Evolutionary conservation across 2,329 filamentous ascomycete species (phyloP).

Genomic region (Ophiognomonia clavigignenti-juglandacearum): DNA sequence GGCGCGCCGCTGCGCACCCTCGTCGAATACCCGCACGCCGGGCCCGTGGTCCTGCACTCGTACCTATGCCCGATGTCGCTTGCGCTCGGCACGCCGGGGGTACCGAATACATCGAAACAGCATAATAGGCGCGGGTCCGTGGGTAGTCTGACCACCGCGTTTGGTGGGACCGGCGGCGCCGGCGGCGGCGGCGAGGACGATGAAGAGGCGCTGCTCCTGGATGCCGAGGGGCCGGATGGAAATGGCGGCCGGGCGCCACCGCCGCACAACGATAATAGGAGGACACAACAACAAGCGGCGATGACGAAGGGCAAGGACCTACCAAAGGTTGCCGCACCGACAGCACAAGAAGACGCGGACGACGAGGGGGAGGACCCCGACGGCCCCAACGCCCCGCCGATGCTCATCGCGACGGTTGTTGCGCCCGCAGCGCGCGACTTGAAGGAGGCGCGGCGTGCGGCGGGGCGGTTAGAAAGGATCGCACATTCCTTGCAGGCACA

Average conservation of each 20-base stretch:
- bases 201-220: background rate
- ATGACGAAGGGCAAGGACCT: background rate
- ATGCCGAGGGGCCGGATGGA: too few relatives aligned
- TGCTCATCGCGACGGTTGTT: constrained; percentile 51
- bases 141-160: constrained; percentile 5
- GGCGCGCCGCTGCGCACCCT: constrained; percentile 53
- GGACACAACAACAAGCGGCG: constrained; percentile 2
- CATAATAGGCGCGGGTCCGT: background rate
- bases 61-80: constrained; percentile 17
- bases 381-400: constrained; percentile 35
- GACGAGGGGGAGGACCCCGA: constrained; percentile 9
- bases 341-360: constrained; percentile 13
- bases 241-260: too few relatives aligned
- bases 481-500: constrained; percentile 50
- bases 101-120: background rate
- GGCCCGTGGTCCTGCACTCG: constrained; percentile 32
- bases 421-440: constrained; percentile 42
- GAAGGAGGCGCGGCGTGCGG: constrained; percentile 47
- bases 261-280: too few relatives aligned
- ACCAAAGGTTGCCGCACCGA: background rate
- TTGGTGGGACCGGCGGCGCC: background rate
- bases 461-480: constrained; percentile 47
- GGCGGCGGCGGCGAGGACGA: background rate
- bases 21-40: constrained; percentile 47
- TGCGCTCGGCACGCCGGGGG: constrained; percentile 5